Evolutionary conservation across 148 eudicot genomes (phyloP), one percentile per base, ranked within the genome.

Genomic region (Chenopodium berlandieri): DNA sequence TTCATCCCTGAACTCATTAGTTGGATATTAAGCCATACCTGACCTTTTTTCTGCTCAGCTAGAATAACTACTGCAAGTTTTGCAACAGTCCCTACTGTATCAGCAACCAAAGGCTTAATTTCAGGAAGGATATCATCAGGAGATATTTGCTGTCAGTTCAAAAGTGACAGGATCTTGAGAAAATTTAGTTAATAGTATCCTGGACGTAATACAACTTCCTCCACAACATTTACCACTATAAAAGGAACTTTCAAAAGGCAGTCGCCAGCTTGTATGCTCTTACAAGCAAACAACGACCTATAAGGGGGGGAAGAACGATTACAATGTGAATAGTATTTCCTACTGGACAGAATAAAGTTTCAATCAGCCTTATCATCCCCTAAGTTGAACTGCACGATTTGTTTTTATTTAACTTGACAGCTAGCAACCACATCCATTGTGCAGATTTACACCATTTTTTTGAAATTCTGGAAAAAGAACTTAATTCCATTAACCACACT

Each of bases 61-160:
- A 94, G 78, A 80, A 92, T 83, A 46, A 91, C 86, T n/a, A 90
- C 37, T 34, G 98, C 97, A 82, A 94, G 91, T 89, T 88, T 94
- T 17, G 92, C 90, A 71, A 85, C 81, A 86, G 86, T 54, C 34
- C 91, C 84, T 62, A 91, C 87, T 83, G 88, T 81, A 73, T 89
- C 81, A 81, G 87, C 87, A 71, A 92, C 83, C 89, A 89, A 81
- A 71, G 86, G 83, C 87, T 83, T 82, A 37, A 92, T 78, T 54
- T 86, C 87, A 40, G 90, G 88, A 66, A 78, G 84, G 71, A 92
- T 85, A 84, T 90, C 86, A 84, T 91, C 97, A 16, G 91, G 91
- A 44, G 92, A 82, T 58, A 94, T 77, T 86, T 94, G 97, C 94
- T 93, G 89, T 81, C 85, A 48, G 76, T 54, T 22, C 40, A 71